Evolutionary conservation across 371 early-diverging fungal genomes (phyloP), one percentile per base, ranked within the genome.

Genomic region (Apophysomyces trapeziformis): DNA sequence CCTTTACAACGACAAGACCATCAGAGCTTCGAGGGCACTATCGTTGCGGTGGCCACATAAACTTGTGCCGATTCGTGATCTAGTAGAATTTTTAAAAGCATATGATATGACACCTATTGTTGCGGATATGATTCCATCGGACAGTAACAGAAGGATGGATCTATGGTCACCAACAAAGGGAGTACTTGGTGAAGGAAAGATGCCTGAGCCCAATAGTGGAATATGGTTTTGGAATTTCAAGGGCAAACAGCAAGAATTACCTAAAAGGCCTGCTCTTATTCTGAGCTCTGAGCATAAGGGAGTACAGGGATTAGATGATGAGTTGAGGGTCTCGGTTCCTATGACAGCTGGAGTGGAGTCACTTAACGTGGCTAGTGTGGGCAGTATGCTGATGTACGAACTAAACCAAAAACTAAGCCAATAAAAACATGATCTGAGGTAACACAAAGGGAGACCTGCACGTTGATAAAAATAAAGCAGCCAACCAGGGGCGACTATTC

Each of bases 361-460:
- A 11, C 67, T 88, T 58, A 87, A 87, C 63, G 84, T 85, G 35
- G 77, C 85, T 2, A 73, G 67, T 38, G 86, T 83, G 14, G 87
- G 86, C 5, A 74, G 79, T 38, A 81, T 85, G 13, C 73, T 88
- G 43, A 83, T 88, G 86, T 73, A 72, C 69, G 86, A 88, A 67
- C 57, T 86, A 45, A 86, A 85, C 63, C 71, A 80, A 18, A 16
- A 56, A 64, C 80, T 38, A n/a, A 69, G n/a, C 38, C 58, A 62
- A 45, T 41, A 45, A 36, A 50, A 50, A 21, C 0, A 9, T 4
- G 11, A 26, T 0, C 32, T 16, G 21, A 21, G 32, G 54, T 50
- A 21, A 50, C 54, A 26, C 54, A 32, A 26, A 50, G 9, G 54
- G 54, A 26, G 54, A 50, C 54, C 16, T 50, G 54, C 54, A 50